Base-by-base conservation (phyloP, 257 asterid species). In the Linaria vulgaris region DNA sequence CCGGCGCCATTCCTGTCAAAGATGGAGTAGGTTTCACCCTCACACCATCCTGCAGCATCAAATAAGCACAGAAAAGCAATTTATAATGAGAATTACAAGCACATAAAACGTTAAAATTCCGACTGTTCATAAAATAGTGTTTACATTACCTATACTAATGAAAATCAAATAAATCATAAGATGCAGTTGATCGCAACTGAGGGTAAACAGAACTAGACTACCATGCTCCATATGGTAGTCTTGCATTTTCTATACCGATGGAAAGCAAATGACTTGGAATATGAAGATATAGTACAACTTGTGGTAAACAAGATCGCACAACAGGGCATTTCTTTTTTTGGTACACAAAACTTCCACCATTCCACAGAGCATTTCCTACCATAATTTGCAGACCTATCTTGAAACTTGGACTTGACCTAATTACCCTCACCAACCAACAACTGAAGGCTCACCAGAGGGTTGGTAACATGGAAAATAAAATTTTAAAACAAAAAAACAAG, bases 41-140 rank as follows among this genome's bases (percentile, higher is more conserved):
- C 24, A 39, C 74, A 70, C 56, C 68, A 59, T 63, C 87, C 94
- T 94, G 83, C 27, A 69, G 79, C 57, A 78, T 59, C 41, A 48
- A 30, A 45, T 20, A 47, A 68, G 61, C 45, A 59, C 55, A 69
- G 9, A 41, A 60, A 12, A 67, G 31, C 38, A 25, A 38, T 21
- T 27, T 25, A 20, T 45, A 38, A 43, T 7, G 47, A 47, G 9
- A 47, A 37, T 12, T 20, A 27, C 38, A 23, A 34, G 41, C 5
- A 34, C 37, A 30, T 30, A 30, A 3, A 30, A 30, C 3, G 6
- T 30, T 34, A 3, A 8, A 7, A 3, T 34, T 34, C 41, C 41
- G 9, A 34, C 6, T 34, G 41, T 3, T 3, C 41, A 34, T 34
- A 34, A 34, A 34, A 34, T 34, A 34, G 41, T 3, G 41, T 34